phyloP scores from a whole-genome alignment of 129 eudicot genomes.

The Saposhnikovia divaricata region DNA sequence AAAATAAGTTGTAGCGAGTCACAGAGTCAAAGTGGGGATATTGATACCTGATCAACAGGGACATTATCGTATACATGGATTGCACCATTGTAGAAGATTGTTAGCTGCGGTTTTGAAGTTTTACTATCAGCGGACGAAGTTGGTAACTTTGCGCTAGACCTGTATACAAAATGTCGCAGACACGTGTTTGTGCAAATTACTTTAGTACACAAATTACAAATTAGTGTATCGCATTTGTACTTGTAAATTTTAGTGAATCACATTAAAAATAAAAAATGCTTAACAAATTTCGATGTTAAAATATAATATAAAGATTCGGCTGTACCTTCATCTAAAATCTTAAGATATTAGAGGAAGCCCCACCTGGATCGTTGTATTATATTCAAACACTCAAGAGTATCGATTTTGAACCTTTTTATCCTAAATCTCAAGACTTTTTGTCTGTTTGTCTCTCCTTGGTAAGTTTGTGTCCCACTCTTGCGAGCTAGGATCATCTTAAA shows the following conservation, averaged over 20 bases:
- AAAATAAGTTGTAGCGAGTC: neutral
- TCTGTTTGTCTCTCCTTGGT: neutral
- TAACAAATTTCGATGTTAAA: no score
- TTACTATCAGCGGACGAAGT: neutral
- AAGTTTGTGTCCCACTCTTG: neutral
- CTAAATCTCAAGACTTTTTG: neutral
- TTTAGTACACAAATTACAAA: neutral
- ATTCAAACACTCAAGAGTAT: no score
- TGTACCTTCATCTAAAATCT: no score
- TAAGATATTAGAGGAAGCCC: no score
- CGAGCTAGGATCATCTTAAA: neutral
- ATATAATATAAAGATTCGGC: no score
- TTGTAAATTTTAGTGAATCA: neutral
- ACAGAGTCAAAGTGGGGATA: neutral
- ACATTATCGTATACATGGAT: constrained; percentile 25
- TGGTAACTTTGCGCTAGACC: neutral
- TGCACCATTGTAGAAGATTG: constrained; percentile 22
- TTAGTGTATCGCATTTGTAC: neutral
- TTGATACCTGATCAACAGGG: constrained; percentile 19
- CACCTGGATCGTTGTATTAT: no score
- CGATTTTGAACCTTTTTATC: neutral
- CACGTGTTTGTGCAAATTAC: neutral
- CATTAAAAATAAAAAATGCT: neutral
- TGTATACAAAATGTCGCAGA: neutral
- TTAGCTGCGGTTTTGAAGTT: constrained; percentile 15